These are phyloP conservation scores for Trametes sanguinea DNA, from an alignment of 768 basidiomycete genomes.

Conservation along the genomic window DNA sequence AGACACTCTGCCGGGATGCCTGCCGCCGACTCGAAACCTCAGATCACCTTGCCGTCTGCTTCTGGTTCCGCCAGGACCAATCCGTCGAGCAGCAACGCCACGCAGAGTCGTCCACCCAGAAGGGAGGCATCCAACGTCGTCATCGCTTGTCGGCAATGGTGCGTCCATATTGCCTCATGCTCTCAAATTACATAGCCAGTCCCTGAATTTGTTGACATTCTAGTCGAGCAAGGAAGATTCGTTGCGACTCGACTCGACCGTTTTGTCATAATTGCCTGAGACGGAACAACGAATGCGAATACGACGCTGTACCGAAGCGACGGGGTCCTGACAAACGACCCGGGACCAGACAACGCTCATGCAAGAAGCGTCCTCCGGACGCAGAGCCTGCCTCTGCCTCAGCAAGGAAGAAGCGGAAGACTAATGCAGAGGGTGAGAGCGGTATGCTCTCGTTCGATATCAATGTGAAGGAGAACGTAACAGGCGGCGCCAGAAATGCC, in stretches of 20 bases:
- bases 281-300: slow-evolving; percentile 75
- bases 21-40: slow-evolving; percentile 23
- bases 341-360: slow-evolving; percentile 79
- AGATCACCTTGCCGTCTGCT: slow-evolving; percentile 22
- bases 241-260: slow-evolving; percentile 82
- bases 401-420: slow-evolving; percentile 39
- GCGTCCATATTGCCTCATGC: slow-evolving; percentile 35
- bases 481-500: slow-evolving; percentile 26
- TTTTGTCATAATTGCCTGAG: slow-evolving; percentile 81
- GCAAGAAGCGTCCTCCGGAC: slow-evolving; percentile 73
- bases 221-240: slow-evolving; percentile 84
- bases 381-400: slow-evolving; percentile 30
- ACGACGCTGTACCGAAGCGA: slow-evolving; percentile 78
- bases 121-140: slow-evolving; percentile 56
- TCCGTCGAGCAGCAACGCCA: slow-evolving; percentile 27
- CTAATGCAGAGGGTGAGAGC: slow-evolving; percentile 28
- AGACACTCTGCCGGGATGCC: slow-evolving; percentile 26
- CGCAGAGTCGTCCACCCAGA: slow-evolving; percentile 27
- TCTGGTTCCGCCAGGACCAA: slow-evolving; percentile 23
- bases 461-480: slow-evolving; percentile 44
- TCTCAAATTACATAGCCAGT: slow-evolving; percentile 10
- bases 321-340: slow-evolving; percentile 86
- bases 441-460: slow-evolving; percentile 29
- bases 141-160: slow-evolving; percentile 87
- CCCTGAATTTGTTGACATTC: slow-evolving; percentile 34